Base-by-base conservation (phyloP, 2,329 filamentous ascomycete species). In the Septoria petroselini region DNA sequence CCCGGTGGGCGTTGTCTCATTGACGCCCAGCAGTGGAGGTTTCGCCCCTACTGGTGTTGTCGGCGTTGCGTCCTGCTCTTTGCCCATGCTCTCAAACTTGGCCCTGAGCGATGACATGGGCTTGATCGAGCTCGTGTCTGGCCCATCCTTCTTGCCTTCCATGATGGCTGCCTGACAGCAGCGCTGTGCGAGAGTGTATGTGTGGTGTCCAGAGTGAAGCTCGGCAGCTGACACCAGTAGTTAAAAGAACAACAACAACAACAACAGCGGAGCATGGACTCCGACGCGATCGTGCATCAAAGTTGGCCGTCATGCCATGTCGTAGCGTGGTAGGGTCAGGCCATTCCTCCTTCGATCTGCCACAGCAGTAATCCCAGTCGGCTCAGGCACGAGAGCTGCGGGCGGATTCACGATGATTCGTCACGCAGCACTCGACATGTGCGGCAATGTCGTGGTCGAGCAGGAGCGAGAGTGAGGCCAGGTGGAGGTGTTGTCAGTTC, bases 71-170 rank as follows among this genome's bases (percentile, higher is more conserved):
- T 60, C 58, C 12, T 44, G 49, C 18, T 62, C 58, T 34, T 66
- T 66, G 17, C 62, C 58, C 73, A 91, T 82, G 65, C 85, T 88
- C 74, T 93, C 88, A 68, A 91, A 93, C 62, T 86, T 84, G 56
- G 86, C 88, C 54, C 84, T 80, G 53, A 93, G 75, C 43, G 87
- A 91, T 43, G 88, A 93, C 42, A 93, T 87, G 19, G 88, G 86
- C 73, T 84, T 88, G 62, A 91, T 83, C 57, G 87, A 90, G 52
- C 85, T 85, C 72, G 79, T 85, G 76, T 91, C 87, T 51, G 82
- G 82, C 70, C 81, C 84, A 61, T 87, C 75, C 57, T 74, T 70
- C 15, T 48, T 40, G 42, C 58, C 41, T n/a, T 57, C 54, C 60
- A 60, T 63, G 34, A 39, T 57, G 44, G 34, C 40, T 30, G 42